A percentile compares a stretch with the other conserved stretches of the same genome.
These are phyloP conservation scores for Vigna hirtella DNA, from an alignment of 306 rosid genomes.

Conservation along the genomic window DNA sequence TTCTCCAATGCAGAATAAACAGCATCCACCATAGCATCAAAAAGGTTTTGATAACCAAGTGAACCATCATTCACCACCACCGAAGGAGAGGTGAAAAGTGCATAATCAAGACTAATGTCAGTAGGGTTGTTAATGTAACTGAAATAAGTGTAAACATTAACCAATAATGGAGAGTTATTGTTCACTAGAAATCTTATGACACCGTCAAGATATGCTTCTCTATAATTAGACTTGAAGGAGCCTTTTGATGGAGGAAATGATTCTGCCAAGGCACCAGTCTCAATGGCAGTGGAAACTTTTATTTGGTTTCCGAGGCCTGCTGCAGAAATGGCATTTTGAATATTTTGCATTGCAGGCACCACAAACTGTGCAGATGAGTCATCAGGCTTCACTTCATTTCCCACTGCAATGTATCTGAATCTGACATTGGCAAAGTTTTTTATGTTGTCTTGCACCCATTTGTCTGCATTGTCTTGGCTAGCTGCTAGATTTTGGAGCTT, in stretches of 20 bases:
- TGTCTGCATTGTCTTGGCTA: slow-evolving; percentile 48
- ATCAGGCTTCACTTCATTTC: slow-evolving; percentile 55
- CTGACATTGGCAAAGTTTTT: slow-evolving; percentile 46
- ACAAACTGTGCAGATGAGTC: slow-evolving; percentile 35
- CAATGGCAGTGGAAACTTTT: slow-evolving; percentile 57
- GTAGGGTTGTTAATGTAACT: slow-evolving; percentile 19
- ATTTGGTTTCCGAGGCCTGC: slow-evolving; percentile 47
- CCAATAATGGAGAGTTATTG: slow-evolving; percentile 50
- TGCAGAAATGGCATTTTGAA: slow-evolving; percentile 47
- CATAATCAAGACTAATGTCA: slow-evolving; percentile 45
- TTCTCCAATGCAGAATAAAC: slow-evolving; percentile 55
- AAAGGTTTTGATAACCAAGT: slow-evolving; percentile 51
- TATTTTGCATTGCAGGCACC: slow-evolving; percentile 54
- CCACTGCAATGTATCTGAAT: slow-evolving; percentile 61
- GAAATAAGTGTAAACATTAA: slow-evolving; percentile 55
- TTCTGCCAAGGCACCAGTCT: slow-evolving; percentile 27
- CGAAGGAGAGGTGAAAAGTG: slow-evolving; percentile 45
- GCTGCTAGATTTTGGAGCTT: slow-evolving; percentile 39
- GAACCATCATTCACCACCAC: slow-evolving; percentile 48
- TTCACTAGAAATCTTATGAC: slow-evolving; percentile 43
- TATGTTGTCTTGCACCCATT: slow-evolving; percentile 56
- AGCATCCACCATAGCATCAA: slow-evolving; percentile 54
- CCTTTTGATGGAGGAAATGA: slow-evolving; percentile 62
- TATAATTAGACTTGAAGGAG: slow-evolving; percentile 18
- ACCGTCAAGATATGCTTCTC: slow-evolving; percentile 33